Conservation (phyloP, 352 stramenopile species). For the Phytopythium aichiense region DNA sequence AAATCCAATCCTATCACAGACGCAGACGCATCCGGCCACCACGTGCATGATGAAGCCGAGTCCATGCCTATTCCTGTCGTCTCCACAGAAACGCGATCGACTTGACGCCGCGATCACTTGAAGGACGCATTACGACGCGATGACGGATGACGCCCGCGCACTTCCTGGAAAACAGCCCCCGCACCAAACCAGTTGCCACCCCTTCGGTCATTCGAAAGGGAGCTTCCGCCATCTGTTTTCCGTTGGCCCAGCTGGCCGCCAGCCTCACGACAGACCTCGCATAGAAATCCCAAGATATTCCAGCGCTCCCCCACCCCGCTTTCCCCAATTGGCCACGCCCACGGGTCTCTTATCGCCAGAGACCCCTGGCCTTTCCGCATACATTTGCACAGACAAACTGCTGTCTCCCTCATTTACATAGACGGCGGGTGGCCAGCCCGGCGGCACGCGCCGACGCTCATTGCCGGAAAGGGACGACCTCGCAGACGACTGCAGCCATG, state of each 20-base stretch:
- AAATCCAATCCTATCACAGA: too few species aligned
- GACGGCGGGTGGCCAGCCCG: background rate
- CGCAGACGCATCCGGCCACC: too few species aligned
- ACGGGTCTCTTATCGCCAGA: conserved; percentile 2
- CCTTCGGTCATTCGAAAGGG: background rate
- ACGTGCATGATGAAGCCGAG: too few species aligned
- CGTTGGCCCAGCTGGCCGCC: background rate
- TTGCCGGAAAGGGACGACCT: conserved; percentile 4
- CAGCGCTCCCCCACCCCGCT: background rate
- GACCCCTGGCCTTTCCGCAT: background rate
- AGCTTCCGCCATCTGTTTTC: background rate
- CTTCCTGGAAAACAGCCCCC: conserved; percentile 2
- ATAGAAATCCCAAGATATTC: background rate
- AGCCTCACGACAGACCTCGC: background rate
- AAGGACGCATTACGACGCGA: too few species aligned
- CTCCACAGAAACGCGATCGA: too few species aligned
- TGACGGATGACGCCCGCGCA: too few species aligned
- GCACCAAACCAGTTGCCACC: background rate
- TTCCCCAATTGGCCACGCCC: conserved; percentile 2
- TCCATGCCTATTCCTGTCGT: too few species aligned
- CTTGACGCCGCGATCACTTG: too few species aligned
- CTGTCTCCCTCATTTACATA: background rate
- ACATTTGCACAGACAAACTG: background rate
- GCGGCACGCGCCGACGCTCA: background rate
- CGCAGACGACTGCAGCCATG: conserved; percentile 1